Percentiles rank a stretch among this genome's conserved stretches.
Evolutionary conservation across 306 rosid species (phyloP).

Genomic region (Ochetophila trinervis): DNA sequence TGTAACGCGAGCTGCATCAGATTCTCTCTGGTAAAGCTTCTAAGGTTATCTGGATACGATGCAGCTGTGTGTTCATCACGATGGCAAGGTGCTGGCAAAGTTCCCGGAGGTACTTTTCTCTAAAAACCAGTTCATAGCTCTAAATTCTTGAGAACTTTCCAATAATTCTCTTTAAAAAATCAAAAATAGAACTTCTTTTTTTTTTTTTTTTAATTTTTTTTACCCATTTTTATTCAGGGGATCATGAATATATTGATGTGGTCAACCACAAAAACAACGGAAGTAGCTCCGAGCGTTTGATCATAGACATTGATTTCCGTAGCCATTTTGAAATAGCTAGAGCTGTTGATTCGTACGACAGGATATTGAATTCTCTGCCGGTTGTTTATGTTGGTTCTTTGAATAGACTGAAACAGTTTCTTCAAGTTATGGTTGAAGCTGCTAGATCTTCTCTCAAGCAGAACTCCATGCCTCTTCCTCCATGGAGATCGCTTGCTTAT

Average conservation of each 20-base stretch:
- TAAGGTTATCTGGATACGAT: constrained; percentile 77
- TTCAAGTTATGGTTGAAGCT: constrained; percentile 90
- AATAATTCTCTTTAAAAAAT: no score
- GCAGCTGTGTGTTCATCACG: constrained; percentile 81
- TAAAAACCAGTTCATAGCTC: background rate
- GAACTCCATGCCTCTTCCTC: constrained; percentile 96
- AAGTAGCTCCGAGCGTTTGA: constrained; percentile 59
- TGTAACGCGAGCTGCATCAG: constrained; percentile 85
- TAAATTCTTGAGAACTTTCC: background rate
- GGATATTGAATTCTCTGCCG: constrained; percentile 78
- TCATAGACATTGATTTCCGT: constrained; percentile 78
- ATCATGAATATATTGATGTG: constrained; percentile 89
- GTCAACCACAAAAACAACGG: constrained; percentile 44
- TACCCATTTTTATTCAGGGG: constrained; percentile 49
- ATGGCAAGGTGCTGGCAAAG: constrained; percentile 91
- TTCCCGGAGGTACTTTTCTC: constrained; percentile 82
- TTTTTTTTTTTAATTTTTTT: no score
- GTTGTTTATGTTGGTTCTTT: constrained; percentile 74
- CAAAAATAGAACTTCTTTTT: no score
- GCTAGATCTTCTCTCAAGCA: constrained; percentile 76
- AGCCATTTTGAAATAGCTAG: constrained; percentile 99
- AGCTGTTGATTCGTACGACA: constrained; percentile 83
- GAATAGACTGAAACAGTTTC: constrained; percentile 65
- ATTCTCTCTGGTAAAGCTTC: constrained; percentile 72
- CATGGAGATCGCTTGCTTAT: constrained; percentile 90